phyloP scores from a whole-genome alignment of 2,329 filamentous ascomycete genomes.

The Fusarium decemcellulare region DNA sequence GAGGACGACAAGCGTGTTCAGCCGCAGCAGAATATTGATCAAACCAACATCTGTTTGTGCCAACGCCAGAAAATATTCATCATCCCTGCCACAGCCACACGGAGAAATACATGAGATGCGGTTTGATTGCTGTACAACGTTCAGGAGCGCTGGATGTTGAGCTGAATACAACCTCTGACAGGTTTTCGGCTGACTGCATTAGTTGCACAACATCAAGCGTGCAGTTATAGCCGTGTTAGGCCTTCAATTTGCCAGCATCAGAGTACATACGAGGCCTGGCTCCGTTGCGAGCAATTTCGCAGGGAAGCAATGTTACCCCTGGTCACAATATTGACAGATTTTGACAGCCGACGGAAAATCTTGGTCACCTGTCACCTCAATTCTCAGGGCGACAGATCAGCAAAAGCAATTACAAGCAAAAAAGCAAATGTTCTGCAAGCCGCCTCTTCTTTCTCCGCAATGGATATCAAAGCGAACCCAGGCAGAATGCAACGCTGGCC shows the following conservation, averaged over 20 bases:
- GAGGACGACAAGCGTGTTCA: background rate
- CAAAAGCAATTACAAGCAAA: slow-evolving; percentile 16
- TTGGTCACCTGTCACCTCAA: slow-evolving; percentile 19
- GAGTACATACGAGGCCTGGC: background rate
- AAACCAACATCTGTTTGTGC: slow-evolving; percentile 3
- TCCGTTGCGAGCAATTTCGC: slow-evolving; percentile 12
- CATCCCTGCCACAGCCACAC: background rate
- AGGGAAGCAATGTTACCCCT: slow-evolving; percentile 15
- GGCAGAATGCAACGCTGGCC: slow-evolving; percentile 10
- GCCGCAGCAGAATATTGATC: background rate
- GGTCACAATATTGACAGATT: background rate
- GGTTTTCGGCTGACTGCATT: slow-evolving; percentile 14
- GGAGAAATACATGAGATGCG: background rate
- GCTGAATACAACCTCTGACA: background rate
- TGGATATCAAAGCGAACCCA: slow-evolving; percentile 18
- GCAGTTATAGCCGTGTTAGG: background rate
- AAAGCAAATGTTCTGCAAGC: slow-evolving; percentile 12
- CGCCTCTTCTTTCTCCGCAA: slow-evolving; percentile 2
- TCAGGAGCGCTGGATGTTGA: background rate
- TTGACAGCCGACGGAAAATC: slow-evolving; percentile 17
- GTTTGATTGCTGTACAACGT: slow-evolving; percentile 25
- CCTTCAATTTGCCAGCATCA: background rate
- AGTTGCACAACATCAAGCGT: slow-evolving; percentile 9
- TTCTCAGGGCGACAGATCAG: slow-evolving; percentile 7
- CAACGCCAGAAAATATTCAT: slow-evolving; percentile 1